Conservation (phyloP, 495 filamentous ascomycete species). For the Penicillium salamii region DNA sequence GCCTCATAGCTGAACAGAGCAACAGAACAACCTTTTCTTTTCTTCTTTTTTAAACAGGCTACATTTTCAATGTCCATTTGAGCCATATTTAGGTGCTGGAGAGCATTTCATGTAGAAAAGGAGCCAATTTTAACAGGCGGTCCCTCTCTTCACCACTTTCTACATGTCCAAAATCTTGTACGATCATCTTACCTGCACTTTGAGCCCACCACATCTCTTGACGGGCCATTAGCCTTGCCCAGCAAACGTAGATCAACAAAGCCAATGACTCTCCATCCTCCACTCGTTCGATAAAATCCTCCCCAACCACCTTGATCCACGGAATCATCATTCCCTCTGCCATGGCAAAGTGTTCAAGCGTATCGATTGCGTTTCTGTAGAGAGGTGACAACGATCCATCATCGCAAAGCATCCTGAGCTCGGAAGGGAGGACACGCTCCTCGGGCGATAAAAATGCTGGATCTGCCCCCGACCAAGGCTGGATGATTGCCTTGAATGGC, state of each 20-base stretch:
- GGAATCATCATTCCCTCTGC: conserved; percentile 1
- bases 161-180: not conserved
- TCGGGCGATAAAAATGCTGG: not conserved
- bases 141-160: not conserved
- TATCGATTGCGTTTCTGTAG: not conserved
- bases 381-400: too few relatives aligned
- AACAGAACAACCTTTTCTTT: too few relatives aligned
- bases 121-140: too few relatives aligned
- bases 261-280: not conserved
- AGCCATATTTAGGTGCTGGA: too few relatives aligned
- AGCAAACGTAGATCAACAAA: conserved; percentile 2
- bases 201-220: conserved; percentile 2
- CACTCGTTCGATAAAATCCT: not conserved
- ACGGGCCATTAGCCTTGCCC: not conserved
- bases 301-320: not conserved
- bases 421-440: not conserved
- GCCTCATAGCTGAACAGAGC: too few relatives aligned
- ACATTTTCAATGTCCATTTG: too few relatives aligned
- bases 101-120: too few relatives aligned
- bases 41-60: too few relatives aligned
- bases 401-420: not conserved
- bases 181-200: not conserved
- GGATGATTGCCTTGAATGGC: not conserved
- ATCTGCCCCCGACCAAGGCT: not conserved
- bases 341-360: not conserved